phyloP scores from a whole-genome alignment of 2,329 filamentous ascomycete species.

The Teratosphaeria destructans region DNA sequence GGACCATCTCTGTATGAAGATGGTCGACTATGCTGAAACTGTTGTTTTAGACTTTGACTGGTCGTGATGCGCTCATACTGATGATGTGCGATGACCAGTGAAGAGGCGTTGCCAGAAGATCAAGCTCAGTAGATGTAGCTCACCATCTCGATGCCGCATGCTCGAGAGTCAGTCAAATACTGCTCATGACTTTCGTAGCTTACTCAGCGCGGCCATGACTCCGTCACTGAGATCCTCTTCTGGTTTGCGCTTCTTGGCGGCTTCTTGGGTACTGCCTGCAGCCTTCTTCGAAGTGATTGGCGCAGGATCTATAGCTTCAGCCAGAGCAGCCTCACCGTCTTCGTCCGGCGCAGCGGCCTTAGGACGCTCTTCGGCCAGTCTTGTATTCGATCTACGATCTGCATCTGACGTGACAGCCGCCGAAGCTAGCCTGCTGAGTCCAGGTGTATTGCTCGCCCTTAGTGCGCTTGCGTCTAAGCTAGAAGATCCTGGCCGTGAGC shows the following conservation, averaged over 20 bases:
- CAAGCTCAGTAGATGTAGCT: not conserved
- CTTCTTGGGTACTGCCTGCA: not conserved
- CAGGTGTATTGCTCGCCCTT: not conserved
- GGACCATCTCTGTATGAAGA: constrained; percentile 23
- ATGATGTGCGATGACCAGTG: not conserved
- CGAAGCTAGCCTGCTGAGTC: constrained; percentile 1
- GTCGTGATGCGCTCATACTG: constrained; percentile 5
- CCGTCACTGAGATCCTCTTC: constrained; percentile 44
- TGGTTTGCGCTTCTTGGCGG: constrained; percentile 25
- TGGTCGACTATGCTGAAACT: constrained; percentile 13
- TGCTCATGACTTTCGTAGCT: constrained; percentile 32
- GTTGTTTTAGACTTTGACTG: constrained; percentile 20
- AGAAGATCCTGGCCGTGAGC: constrained; percentile 1
- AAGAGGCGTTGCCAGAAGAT: not conserved
- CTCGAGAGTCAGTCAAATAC: not conserved
- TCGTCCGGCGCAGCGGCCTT: constrained; percentile 47
- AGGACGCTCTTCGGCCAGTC: constrained; percentile 18
- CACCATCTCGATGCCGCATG: not conserved
- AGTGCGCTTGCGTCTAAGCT: not conserved
- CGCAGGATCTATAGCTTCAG: constrained; percentile 38
- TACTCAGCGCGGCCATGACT: constrained; percentile 48
- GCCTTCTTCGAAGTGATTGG: not conserved
- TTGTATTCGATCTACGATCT: constrained; percentile 26
- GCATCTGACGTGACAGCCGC: constrained; percentile 23
- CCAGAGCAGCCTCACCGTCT: constrained; percentile 46